These are phyloP conservation scores for Didymella exigua DNA, from an alignment of 2,329 filamentous ascomycete species.

Conservation along the genomic window DNA sequence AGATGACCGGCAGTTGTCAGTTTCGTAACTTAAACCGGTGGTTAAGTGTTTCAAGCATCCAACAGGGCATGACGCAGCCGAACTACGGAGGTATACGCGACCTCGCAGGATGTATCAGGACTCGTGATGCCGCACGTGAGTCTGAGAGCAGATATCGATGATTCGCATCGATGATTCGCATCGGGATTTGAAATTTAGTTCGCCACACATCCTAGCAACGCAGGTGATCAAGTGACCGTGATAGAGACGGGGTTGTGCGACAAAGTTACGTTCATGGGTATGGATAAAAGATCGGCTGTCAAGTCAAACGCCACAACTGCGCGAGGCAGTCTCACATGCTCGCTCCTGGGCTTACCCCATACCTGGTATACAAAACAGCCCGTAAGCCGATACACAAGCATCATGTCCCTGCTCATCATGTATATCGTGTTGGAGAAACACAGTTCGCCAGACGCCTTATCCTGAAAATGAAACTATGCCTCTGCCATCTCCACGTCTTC, in stretches of 20 bases:
- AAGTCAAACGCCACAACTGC: constrained; percentile 12
- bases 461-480: constrained; percentile 11
- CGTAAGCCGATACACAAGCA: constrained; percentile 1
- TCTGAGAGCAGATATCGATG: neutral
- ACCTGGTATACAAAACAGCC: constrained; percentile 11
- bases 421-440: constrained; percentile 1
- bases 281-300: constrained; percentile 5
- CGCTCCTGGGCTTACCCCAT: constrained; percentile 5
- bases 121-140: neutral
- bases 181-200: neutral
- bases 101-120: neutral
- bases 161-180: neutral
- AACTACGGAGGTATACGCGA: neutral
- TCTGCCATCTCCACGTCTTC: constrained; percentile 46
- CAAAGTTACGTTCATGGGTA: neutral
- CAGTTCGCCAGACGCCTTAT: constrained; percentile 8
- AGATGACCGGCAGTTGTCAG: neutral
- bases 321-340: constrained; percentile 12
- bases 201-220: neutral
- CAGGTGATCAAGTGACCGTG: neutral
- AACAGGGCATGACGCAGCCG: neutral
- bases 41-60: constrained; percentile 3
- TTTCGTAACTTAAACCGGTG: constrained; percentile 8
- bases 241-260: neutral
- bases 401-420: neutral